phyloP scores from a whole-genome alignment of 148 eudicot genomes.

The Nyssa sinensis region DNA sequence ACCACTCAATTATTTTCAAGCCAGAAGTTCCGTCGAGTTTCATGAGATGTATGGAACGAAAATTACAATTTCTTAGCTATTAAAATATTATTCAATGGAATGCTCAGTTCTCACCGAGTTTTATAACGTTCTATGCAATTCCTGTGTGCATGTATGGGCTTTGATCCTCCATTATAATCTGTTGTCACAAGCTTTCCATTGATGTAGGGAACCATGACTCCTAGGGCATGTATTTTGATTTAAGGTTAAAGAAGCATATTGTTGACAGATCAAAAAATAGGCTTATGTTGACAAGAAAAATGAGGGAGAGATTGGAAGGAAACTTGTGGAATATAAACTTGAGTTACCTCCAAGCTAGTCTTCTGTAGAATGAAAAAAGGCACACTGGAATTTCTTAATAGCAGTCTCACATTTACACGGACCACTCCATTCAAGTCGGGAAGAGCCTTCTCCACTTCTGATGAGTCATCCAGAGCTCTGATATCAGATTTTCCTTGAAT shows the following conservation, averaged over 20 bases:
- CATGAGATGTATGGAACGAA: not conserved
- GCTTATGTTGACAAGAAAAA: not conserved
- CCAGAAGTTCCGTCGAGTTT: not conserved
- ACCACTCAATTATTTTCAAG: not conserved
- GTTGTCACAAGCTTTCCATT: slow-evolving; percentile 63
- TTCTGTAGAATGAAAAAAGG: slow-evolving; percentile 71
- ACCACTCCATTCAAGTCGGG: slow-evolving; percentile 16
- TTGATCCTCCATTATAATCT: slow-evolving; percentile 39
- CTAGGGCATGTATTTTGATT: slow-evolving; percentile 58
- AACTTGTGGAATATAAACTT: not conserved
- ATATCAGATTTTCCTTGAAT: slow-evolving; percentile 8
- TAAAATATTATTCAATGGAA: no score
- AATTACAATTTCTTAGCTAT: not conserved
- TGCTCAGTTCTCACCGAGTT: not conserved
- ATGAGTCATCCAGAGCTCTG: not conserved
- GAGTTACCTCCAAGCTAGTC: slow-evolving; percentile 66
- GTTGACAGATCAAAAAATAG: not conserved
- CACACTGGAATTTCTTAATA: slow-evolving; percentile 42
- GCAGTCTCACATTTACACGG: slow-evolving; percentile 47
- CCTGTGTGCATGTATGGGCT: slow-evolving; percentile 67
- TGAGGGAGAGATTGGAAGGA: not conserved
- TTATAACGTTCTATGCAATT: slow-evolving; percentile 82
- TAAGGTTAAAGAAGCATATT: slow-evolving; percentile 2
- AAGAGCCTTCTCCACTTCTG: slow-evolving; percentile 18
- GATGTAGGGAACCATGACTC: slow-evolving; percentile 64